Conservation (phyloP, 2,329 filamentous ascomycete species). For the Pseudogymnoascus sp. region DNA sequence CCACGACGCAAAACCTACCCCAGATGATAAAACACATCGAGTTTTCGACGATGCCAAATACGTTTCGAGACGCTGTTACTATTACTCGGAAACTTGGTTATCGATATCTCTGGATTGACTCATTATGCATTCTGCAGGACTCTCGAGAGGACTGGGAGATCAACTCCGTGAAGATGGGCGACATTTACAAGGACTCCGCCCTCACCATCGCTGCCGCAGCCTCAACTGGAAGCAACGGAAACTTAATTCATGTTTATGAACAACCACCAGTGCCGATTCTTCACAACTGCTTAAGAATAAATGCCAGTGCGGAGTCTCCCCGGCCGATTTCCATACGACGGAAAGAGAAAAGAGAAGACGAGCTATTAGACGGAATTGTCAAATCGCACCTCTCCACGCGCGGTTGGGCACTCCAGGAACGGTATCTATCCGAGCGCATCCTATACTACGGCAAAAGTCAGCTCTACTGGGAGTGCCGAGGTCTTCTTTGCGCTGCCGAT, state of each 20-base stretch:
- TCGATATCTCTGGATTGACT: constrained; percentile 4
- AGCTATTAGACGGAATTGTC: neutral
- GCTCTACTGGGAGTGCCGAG: constrained; percentile 15
- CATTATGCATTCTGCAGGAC: neutral
- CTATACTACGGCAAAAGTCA: constrained; percentile 11
- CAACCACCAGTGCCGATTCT: neutral
- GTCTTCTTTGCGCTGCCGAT: neutral
- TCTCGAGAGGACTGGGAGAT: neutral
- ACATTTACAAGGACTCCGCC: neutral
- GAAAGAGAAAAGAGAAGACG: neutral
- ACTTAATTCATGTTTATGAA: neutral
- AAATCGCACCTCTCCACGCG: neutral
- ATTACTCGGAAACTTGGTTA: neutral
- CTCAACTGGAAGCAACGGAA: neutral
- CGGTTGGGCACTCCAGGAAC: constrained; percentile 13
- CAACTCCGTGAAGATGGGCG: neutral
- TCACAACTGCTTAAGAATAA: neutral
- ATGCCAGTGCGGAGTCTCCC: neutral
- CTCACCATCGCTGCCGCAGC: neutral
- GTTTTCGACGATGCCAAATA: neutral
- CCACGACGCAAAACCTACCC: neutral
- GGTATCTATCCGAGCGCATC: constrained; percentile 10
- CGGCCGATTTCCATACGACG: neutral
- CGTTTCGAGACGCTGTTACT: neutral
- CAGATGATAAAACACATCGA: neutral